Percentiles rank a stretch among this genome's conserved stretches.
Conservation (phyloP, 2,329 filamentous ascomycete genomes). For the Cryphonectria japonica region DNA sequence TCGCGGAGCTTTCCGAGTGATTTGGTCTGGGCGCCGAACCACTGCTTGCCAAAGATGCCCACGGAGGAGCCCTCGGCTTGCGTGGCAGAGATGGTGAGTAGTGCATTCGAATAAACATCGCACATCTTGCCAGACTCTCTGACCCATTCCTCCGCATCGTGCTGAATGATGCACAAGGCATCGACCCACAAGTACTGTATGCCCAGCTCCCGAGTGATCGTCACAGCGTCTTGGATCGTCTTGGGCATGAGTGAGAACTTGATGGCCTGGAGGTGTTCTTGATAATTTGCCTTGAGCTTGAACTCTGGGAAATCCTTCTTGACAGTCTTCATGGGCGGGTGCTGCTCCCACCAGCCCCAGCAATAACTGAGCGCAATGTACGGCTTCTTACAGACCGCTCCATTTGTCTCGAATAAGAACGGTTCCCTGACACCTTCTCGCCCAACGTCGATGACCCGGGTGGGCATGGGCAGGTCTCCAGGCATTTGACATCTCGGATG, state of each 20-base stretch:
- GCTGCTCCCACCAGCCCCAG: slow-evolving; percentile 13
- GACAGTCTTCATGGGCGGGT: slow-evolving; percentile 13
- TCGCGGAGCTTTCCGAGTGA: slow-evolving; percentile 30
- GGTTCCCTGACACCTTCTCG: slow-evolving; percentile 3
- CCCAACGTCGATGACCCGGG: slow-evolving; percentile 18
- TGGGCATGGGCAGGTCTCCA: slow-evolving; percentile 7
- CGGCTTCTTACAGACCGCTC: neutral
- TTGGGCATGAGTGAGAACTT: slow-evolving; percentile 12
- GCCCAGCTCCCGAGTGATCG: slow-evolving; percentile 23
- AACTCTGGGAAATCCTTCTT: neutral
- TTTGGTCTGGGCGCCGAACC: slow-evolving; percentile 1
- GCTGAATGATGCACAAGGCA: slow-evolving; percentile 35
- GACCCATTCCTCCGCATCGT: slow-evolving; percentile 30
- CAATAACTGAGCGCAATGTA: slow-evolving; percentile 20
- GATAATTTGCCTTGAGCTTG: slow-evolving; percentile 11
- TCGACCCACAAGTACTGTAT: slow-evolving; percentile 36
- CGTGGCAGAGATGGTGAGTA: slow-evolving; percentile 18
- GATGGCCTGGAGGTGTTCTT: slow-evolving; percentile 1
- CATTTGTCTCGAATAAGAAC: slow-evolving; percentile 6
- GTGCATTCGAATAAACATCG: slow-evolving; percentile 17
- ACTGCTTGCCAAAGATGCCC: slow-evolving; percentile 13
- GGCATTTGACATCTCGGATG: slow-evolving; percentile 14
- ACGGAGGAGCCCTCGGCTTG: slow-evolving; percentile 8
- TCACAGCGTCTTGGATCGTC: slow-evolving; percentile 18
- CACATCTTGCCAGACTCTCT: slow-evolving; percentile 25